Percentiles rank a stretch among this genome's conserved stretches.
Evolutionary conservation across 139 green algal genomes (phyloP).

Genomic region (Trebouxia sp.): DNA sequence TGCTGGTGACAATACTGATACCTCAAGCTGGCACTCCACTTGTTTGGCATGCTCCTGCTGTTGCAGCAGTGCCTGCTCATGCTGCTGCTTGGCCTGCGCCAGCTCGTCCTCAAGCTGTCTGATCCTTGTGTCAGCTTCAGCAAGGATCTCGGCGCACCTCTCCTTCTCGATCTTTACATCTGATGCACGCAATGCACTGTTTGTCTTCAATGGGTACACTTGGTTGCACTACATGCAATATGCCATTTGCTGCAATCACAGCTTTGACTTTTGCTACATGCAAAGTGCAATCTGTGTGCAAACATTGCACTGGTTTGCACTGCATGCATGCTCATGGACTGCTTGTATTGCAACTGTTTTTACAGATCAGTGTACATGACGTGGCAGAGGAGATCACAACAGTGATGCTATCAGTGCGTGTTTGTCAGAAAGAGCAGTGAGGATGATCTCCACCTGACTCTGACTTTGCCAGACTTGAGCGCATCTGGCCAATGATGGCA

Average conservation of each 20-base stretch:
- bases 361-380: too few species aligned
- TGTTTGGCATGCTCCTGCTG: slow-evolving; percentile 46
- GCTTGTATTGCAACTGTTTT: too few species aligned
- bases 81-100: slow-evolving; percentile 40
- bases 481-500: slow-evolving; percentile 36
- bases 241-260: too few species aligned
- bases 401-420: too few species aligned
- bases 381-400: too few species aligned
- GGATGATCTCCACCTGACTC: slow-evolving; percentile 44
- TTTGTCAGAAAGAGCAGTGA: background rate
- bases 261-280: too few species aligned
- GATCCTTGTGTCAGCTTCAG: slow-evolving; percentile 15
- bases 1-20: too few species aligned
- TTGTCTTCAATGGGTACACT: too few species aligned
- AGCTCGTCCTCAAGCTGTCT: slow-evolving; percentile 38
- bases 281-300: too few species aligned
- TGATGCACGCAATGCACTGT: background rate
- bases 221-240: too few species aligned
- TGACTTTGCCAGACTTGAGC: slow-evolving; percentile 33
- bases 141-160: slow-evolving; percentile 25
- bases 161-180: slow-evolving; percentile 33
- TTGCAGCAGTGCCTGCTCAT: slow-evolving; percentile 42
- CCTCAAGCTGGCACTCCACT: slow-evolving; percentile 44
- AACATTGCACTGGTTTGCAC: too few species aligned
- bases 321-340: too few species aligned